Evolutionary conservation across 2,329 filamentous ascomycete genomes (phyloP).

Genomic region (Cladosporium oxysporum): DNA sequence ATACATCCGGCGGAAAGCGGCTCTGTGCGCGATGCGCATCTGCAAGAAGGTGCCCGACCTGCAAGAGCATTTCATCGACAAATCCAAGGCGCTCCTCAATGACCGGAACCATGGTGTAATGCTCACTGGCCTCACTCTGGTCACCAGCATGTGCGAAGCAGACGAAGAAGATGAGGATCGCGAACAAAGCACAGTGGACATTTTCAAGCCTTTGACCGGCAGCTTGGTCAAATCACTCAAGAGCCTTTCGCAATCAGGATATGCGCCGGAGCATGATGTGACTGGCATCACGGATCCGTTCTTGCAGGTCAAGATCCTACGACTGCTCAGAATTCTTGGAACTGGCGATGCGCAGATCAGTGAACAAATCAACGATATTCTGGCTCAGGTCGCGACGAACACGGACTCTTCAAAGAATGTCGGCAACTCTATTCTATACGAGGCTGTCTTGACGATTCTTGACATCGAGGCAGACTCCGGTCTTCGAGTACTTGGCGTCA

Average conservation of each 20-base stretch:
- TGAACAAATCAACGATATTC: conserved; percentile 97
- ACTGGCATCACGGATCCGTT: conserved; percentile 98
- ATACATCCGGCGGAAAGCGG: conserved; percentile 96
- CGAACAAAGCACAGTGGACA: conserved; percentile 84
- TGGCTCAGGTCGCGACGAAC: conserved; percentile 90
- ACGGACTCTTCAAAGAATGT: conserved; percentile 98
- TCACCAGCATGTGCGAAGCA: conserved; percentile 89
- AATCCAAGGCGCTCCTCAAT: conserved; percentile 81
- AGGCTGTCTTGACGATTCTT: conserved; percentile 93
- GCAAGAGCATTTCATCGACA: conserved; percentile 95
- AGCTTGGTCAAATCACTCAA: conserved; percentile 88
- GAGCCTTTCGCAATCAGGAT: conserved; percentile 88
- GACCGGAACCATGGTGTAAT: conserved; percentile 96
- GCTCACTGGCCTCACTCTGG: conserved; percentile 86
- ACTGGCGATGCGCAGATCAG: conserved; percentile 84
- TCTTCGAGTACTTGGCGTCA: conserved; percentile 89
- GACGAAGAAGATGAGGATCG: conserved; percentile 82
- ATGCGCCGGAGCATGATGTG: conserved; percentile 96
- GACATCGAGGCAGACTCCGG: conserved; percentile 98
- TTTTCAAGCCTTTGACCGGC: conserved; percentile 84
- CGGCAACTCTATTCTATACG: conserved; percentile 96
- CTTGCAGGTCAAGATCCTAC: conserved; percentile 92
- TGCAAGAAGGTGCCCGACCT: conserved; percentile 96
- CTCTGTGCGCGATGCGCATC: conserved; percentile 98
- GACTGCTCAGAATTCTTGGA: conserved; percentile 80